Conservation (phyloP, 1,139 yeast genomes). For the Geotrichum reessii region DNA sequence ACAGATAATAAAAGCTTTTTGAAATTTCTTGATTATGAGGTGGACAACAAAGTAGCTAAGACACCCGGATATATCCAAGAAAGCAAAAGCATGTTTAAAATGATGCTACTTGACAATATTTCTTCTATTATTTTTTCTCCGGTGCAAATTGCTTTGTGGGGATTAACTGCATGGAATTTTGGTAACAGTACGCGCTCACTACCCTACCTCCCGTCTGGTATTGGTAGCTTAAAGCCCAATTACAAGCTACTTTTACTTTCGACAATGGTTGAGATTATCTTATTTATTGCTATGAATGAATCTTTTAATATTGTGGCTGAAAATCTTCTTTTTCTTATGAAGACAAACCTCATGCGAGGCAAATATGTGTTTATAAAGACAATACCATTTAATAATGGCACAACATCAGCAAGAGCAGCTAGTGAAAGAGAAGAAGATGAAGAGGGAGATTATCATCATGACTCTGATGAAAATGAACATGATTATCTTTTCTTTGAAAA, state of each 20-base stretch:
- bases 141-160: not conserved
- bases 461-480: not conserved
- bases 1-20: not conserved
- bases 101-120: not conserved
- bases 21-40: not conserved
- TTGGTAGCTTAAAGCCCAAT: not conserved
- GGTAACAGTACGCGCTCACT: not conserved
- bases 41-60: not conserved
- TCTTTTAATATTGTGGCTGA: not conserved
- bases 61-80: not conserved
- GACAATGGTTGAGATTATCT: not conserved
- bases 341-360: not conserved
- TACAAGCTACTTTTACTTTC: not conserved
- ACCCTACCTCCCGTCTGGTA: not conserved
- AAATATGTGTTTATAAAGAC: not conserved
- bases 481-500: not conserved
- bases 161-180: not conserved
- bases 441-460: too few species aligned
- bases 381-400: not conserved
- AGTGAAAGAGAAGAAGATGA: not conserved
- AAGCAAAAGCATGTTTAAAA: not conserved
- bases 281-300: not conserved
- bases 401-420: not conserved
- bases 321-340: not conserved
- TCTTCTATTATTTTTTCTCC: not conserved